Evolutionary conservation across 2,329 filamentous ascomycete genomes (phyloP).

Genomic region (Beauveria pseudobassiana): DNA sequence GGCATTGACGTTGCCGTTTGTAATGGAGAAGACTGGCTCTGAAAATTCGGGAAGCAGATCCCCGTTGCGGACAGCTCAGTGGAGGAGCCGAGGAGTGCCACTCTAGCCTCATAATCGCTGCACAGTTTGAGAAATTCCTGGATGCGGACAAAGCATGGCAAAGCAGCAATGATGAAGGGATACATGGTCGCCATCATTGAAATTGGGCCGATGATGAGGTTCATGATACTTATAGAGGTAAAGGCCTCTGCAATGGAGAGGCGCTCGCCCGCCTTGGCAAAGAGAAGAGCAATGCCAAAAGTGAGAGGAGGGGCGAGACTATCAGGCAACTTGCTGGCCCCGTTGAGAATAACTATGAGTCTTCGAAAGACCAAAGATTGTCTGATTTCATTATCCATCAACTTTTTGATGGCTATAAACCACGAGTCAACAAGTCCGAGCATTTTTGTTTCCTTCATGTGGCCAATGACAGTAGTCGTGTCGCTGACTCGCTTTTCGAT

Average conservation of each 20-base stretch:
- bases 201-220: background rate
- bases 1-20: background rate
- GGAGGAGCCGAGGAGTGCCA: background rate
- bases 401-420: constrained; percentile 12
- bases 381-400: constrained; percentile 16
- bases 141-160: background rate
- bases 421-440: constrained; percentile 19
- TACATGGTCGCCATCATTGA: background rate
- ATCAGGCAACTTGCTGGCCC: constrained; percentile 11
- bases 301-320: constrained; percentile 15
- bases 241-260: background rate
- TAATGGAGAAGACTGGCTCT: background rate
- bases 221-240: constrained; percentile 2
- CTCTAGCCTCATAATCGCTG: background rate
- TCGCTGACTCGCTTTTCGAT: constrained; percentile 22
- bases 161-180: background rate
- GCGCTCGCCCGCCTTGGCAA: background rate
- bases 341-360: constrained; percentile 12
- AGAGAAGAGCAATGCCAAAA: constrained; percentile 13
- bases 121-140: background rate
- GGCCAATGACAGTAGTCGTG: constrained; percentile 21
- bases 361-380: constrained; percentile 17
- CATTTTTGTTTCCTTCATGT: constrained; percentile 28
- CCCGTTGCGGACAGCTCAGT: background rate
- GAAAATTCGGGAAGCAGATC: background rate